These are phyloP conservation scores for Saccharum officinarum DNA, from an alignment of 176 grass and related monocot species.

Conservation along the genomic window DNA sequence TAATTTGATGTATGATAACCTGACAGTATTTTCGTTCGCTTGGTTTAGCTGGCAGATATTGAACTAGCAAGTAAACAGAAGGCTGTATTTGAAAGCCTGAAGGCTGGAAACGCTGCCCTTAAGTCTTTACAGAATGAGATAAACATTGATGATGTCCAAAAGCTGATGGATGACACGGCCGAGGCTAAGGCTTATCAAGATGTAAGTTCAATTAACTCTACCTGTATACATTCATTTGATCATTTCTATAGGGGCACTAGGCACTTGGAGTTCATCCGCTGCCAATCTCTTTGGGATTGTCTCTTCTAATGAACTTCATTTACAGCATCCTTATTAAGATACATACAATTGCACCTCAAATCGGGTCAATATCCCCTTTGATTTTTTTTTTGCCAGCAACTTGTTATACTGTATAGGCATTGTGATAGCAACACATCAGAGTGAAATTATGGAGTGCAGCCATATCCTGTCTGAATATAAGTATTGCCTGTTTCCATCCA, in stretches of 20 bases:
- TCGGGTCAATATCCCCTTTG: not conserved
- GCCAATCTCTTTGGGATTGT: not conserved
- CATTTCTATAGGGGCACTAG: not conserved
- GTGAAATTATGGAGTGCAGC: not conserved
- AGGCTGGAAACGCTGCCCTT: slow-evolving; percentile 82
- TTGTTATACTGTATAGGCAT: not conserved
- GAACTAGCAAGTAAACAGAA: slow-evolving; percentile 95
- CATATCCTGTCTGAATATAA: slow-evolving; percentile 8
- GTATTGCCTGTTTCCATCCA: not conserved
- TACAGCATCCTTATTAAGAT: not conserved
- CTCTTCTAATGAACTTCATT: slow-evolving; percentile 16
- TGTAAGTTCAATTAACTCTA: slow-evolving; percentile 52
- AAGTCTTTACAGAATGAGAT: slow-evolving; percentile 99
- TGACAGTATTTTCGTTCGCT: slow-evolving; percentile 20
- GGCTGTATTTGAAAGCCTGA: slow-evolving; percentile 95
- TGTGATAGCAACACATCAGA: not conserved
- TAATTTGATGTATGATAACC: slow-evolving; percentile 22
- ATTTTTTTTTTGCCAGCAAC: slow-evolving; percentile 16
- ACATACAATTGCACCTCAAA: not conserved
- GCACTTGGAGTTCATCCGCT: slow-evolving; percentile 12
- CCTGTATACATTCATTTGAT: slow-evolving; percentile 18
- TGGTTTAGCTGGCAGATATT: slow-evolving; percentile 89
- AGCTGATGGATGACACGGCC: slow-evolving; percentile 95
- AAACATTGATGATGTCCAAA: slow-evolving; percentile 96
- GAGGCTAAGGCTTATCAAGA: slow-evolving; percentile 99